Evolutionary conservation across 139 green algal genomes (phyloP).

Genomic region (Volvox reticuliferus): DNA sequence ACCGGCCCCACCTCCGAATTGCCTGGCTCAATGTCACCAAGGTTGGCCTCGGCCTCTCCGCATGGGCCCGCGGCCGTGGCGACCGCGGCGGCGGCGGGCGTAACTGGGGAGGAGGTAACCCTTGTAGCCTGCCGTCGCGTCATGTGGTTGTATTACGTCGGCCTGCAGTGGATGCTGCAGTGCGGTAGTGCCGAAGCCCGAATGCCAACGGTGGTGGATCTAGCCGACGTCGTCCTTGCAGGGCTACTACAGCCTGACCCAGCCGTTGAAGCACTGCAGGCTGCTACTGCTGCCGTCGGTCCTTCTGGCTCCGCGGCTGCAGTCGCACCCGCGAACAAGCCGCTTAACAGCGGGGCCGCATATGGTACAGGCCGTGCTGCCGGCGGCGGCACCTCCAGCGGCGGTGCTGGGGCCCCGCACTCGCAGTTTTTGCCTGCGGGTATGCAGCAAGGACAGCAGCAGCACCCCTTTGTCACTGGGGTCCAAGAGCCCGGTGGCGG

Average conservation of each 20-base stretch:
- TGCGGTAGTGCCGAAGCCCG: constrained; percentile 1
- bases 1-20: not conserved
- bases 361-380: too few species aligned
- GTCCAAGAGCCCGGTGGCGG: constrained; percentile 14
- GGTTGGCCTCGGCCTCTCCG: not conserved
- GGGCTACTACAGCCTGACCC: constrained; percentile 26
- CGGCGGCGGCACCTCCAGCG: not conserved
- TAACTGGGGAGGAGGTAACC: not conserved
- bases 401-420: not conserved
- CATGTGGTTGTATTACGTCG: constrained; percentile 45
- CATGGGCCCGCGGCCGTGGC: constrained; percentile 17
- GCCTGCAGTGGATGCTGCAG: constrained; percentile 55
- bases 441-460: not conserved
- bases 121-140: constrained; percentile 22
- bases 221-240: constrained; percentile 44
- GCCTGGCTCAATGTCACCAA: not conserved
- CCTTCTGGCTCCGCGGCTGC: not conserved
- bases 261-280: not conserved
- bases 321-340: not conserved
- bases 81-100: not conserved
- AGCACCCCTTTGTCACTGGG: not conserved
- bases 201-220: constrained; percentile 35
- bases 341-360: not conserved
- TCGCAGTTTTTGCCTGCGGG: not conserved
- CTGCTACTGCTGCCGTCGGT: not conserved